Base-by-base conservation (phyloP, 768 basidiomycete species). In the Sporobolomyces phaffii region DNA sequence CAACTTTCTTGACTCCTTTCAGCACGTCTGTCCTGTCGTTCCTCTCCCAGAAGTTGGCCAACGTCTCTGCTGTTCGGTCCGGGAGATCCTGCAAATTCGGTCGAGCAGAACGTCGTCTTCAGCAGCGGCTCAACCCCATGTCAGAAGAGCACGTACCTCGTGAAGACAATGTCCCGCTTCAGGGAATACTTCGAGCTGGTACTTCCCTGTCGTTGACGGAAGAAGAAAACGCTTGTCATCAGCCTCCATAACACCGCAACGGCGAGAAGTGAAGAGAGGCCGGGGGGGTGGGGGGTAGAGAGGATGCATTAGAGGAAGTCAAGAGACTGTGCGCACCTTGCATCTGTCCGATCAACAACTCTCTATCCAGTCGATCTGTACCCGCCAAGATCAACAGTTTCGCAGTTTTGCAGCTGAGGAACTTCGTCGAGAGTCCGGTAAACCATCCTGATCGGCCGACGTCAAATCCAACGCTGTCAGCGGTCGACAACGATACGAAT, bases 281-380 rank as follows among this genome's bases (percentile, higher is more conserved):
- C 20, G 8, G 7, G n/a, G n/a, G n/a, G n/a, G n/a, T n/a, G n/a
- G n/a, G n/a, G n/a, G n/a, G n/a, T n/a, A 33, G n/a, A 3, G 26
- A 3, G 28, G 5, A 5, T 18, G 44, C 43, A 17, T n/a, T 5
- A 7, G n/a, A n/a, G 60, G 3, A 34, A 22, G 29, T 44, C 33
- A 34, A 33, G 48, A 31, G 20, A n/a, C 24, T 45, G 34, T n/a
- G 24, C 72, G 52, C 31, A 74, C 87, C 90, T 76, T 87, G 90
- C 91, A 94, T 93, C 75, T 93, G 91, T 1, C 88, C 96, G 54
- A 98, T 91, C 87, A 94, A 96, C 50, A 99, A 82, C 72, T 90
- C 86, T 72, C 85, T 87, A 75, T 99, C 96, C 6, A 98, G 83
- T 22, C 92, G 82, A 73, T 99, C 96, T 22, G 92, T 86, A 0